Percentiles rank a stretch among this genome's conserved stretches.
phyloP scores from a whole-genome alignment of 2,329 filamentous ascomycete species.

The Remersonia thermophila region DNA sequence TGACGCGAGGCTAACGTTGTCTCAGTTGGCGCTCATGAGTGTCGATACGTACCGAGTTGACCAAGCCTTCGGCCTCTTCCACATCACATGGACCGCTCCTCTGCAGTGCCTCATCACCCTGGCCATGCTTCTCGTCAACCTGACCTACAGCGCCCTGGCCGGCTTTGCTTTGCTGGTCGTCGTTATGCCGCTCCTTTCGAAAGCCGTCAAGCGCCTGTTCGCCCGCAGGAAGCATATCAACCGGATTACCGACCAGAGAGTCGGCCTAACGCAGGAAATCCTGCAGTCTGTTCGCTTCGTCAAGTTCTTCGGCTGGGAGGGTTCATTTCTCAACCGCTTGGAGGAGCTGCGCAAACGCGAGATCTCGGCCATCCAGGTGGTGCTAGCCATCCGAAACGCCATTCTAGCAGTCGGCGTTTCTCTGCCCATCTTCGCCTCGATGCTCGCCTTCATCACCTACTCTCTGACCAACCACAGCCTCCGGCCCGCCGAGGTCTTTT shows the following conservation, averaged over 20 bases:
- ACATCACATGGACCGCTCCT: slow-evolving; percentile 81
- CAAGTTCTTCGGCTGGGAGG: slow-evolving; percentile 95
- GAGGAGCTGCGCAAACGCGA: slow-evolving; percentile 62
- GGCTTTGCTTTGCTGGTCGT: slow-evolving; percentile 75
- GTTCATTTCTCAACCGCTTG: slow-evolving; percentile 67
- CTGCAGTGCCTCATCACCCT: slow-evolving; percentile 68
- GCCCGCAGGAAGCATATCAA: slow-evolving; percentile 68
- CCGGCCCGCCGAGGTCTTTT: slow-evolving; percentile 71
- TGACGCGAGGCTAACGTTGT: slow-evolving; percentile 2
- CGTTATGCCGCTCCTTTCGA: slow-evolving; percentile 64
- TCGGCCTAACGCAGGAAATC: slow-evolving; percentile 86
- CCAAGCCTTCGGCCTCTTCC: slow-evolving; percentile 76
- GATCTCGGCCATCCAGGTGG: slow-evolving; percentile 69
- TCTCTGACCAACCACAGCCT: slow-evolving; percentile 55
- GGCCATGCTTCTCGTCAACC: slow-evolving; percentile 68
- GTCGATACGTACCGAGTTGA: slow-evolving; percentile 91
- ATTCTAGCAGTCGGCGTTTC: slow-evolving; percentile 78
- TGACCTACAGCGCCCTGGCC: slow-evolving; percentile 80
- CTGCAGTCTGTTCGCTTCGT: slow-evolving; percentile 84
- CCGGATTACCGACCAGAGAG: slow-evolving; percentile 84
- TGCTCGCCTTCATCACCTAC: slow-evolving; percentile 85
- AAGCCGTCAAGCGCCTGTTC: slow-evolving; percentile 66
- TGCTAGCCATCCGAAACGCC: slow-evolving; percentile 72
- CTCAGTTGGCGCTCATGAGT: slow-evolving; percentile 69
- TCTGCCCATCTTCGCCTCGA: slow-evolving; percentile 85